These are phyloP conservation scores for Eimeria praecox DNA, from an alignment of 169 alveolate genomes.

Conservation along the genomic window DNA sequence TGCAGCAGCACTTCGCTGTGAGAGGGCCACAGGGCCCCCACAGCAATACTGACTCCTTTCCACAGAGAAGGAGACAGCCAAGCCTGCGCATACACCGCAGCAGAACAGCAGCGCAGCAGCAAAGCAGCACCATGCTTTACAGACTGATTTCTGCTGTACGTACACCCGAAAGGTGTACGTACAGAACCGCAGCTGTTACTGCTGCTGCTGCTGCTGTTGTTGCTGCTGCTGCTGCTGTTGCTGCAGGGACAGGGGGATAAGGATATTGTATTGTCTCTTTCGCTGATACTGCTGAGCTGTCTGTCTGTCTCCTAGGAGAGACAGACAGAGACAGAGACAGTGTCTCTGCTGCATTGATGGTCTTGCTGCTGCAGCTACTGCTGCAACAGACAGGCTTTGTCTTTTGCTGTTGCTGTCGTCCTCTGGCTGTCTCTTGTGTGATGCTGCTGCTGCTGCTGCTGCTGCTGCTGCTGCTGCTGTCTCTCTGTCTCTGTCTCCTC, in stretches of 20 bases:
- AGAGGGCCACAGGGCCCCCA: conserved; percentile 62
- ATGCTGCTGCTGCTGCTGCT: too few relatives aligned
- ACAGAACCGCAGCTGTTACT: too few relatives aligned
- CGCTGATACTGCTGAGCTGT: too few relatives aligned
- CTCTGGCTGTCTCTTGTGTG: too few relatives aligned
- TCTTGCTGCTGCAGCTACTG: too few relatives aligned
- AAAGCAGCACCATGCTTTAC: neutral
- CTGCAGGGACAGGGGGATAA: neutral
- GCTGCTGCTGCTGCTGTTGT: neutral
- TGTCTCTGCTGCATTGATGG: neutral
- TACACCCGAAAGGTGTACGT: too few relatives aligned
- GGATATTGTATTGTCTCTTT: neutral
- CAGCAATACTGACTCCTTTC: conserved; percentile 50
- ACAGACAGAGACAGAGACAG: too few relatives aligned
- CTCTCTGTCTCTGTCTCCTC: neutral
- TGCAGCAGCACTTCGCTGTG: conserved; percentile 62
- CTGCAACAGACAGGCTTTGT: too few relatives aligned
- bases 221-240: neutral
- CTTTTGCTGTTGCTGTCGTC: too few relatives aligned
- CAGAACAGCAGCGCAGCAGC: neutral
- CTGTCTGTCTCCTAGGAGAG: neutral
- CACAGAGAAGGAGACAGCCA: conserved; percentile 53
- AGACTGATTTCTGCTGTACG: neutral
- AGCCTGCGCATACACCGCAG: neutral
- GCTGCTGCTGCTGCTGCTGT: neutral